These are phyloP conservation scores for Scheffersomyces quercinus DNA, from an alignment of 1,139 yeast species.

Conservation along the genomic window DNA sequence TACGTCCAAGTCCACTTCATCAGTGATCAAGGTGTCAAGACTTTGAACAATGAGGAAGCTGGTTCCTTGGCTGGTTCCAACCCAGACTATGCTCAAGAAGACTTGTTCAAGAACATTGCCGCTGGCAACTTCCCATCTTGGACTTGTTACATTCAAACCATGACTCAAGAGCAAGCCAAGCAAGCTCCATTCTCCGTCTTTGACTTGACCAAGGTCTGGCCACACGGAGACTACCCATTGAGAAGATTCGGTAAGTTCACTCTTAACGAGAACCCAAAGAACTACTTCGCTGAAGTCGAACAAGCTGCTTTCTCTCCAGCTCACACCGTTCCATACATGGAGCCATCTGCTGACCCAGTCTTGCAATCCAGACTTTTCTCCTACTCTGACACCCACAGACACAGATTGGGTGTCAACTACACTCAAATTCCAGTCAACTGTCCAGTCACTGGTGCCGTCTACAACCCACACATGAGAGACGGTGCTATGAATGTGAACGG, in stretches of 20 bases:
- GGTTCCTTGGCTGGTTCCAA: conserved; percentile 53
- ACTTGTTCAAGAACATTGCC: conserved; percentile 58
- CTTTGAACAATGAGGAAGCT: conserved; percentile 57
- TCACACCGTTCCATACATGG: conserved; percentile 82
- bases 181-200: conserved; percentile 57
- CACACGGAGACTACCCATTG: conserved; percentile 73
- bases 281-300: conserved; percentile 80
- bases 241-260: conserved; percentile 71
- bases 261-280: conserved; percentile 71
- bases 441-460: conserved; percentile 51
- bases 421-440: conserved; percentile 75
- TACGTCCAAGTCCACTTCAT: conserved; percentile 69
- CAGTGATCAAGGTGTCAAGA: conserved; percentile 65
- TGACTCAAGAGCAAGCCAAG: conserved; percentile 73
- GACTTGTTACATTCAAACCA: conserved; percentile 68
- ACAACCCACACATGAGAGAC: conserved; percentile 75
- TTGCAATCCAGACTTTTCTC: conserved; percentile 83
- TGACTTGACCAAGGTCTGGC: conserved; percentile 81
- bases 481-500: conserved; percentile 85
- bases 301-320: conserved; percentile 84
- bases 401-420: conserved; percentile 66
- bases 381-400: conserved; percentile 79
- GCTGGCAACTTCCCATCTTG: conserved; percentile 63
- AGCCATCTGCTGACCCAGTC: conserved; percentile 85
- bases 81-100: conserved; percentile 65